Evolutionary conservation across 441 rosid genomes (phyloP), one percentile per base, ranked within the genome.

Genomic region (Hypseocharis bilobata): DNA sequence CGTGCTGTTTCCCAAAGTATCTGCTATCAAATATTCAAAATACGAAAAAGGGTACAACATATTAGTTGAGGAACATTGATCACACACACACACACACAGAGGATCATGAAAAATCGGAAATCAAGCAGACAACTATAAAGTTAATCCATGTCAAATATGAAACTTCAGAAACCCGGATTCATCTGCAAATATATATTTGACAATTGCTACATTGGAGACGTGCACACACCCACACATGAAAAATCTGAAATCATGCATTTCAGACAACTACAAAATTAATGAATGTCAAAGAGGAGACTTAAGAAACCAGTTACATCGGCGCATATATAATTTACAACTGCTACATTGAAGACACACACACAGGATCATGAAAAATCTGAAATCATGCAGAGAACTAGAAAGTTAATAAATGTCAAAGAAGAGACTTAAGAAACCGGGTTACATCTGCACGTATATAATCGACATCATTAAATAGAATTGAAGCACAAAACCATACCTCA

Each of bases 1-100:
- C 69, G n/a, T 38, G 63, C 72, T 67, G 22, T 70, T 64, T 45
- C 55, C 71, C 30, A 26, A 7, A 22, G 70, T 62, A 55, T 57
- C 82, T 78, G 69, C 70, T 56, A 55, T 57, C 54, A 42, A 61
- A 63, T 61, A 52, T 34, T 32, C 13, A 17, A 61, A 51, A 55
- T 38, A n/a, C n/a, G n/a, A n/a, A 8, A 52, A 52, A 22, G 6
- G 28, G 57, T 11, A 23, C 7, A 52, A 7, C 57, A 26, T 14
- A 14, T 56, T 56, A 26, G 32, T 14, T 56, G 3, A 11, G 36
- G 36, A 56, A n/a, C 60, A 52, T 19, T 49, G 2, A 49, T 5
- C 13, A 19, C 54, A 45, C n/a, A 45, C 13, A 19, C 54, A 45
- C n/a, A 45, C 20, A 16, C 52, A 16, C 3, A 5, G 16, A 30